Conservation (phyloP, 1,139 yeast species). For the Hyphopichia burtonii region DNA sequence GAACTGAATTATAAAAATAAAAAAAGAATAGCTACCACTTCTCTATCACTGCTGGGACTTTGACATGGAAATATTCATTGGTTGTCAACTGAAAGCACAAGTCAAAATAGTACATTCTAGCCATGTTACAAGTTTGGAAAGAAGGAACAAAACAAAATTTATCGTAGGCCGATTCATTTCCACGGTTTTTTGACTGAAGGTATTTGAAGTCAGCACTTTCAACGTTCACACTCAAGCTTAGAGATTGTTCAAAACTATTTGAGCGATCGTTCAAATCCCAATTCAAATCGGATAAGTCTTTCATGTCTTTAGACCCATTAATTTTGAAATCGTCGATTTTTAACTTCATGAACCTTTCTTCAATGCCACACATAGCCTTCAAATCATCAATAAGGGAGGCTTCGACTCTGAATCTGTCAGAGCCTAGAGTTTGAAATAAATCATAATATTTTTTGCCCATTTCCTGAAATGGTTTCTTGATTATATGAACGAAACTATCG, state of each 20-base stretch:
- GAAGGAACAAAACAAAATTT: conserved; percentile 23
- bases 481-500: conserved; percentile 25
- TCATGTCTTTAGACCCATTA: neutral
- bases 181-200: no score
- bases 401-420: conserved; percentile 28
- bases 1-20: no score
- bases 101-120: conserved; percentile 23
- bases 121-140: conserved; percentile 23
- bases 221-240: neutral
- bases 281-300: neutral
- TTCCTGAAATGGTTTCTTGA: conserved; percentile 21
- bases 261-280: neutral
- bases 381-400: conserved; percentile 29
- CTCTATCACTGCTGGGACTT: conserved; percentile 1
- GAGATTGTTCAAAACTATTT: neutral
- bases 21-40: neutral
- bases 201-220: neutral
- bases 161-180: neutral
- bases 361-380: conserved; percentile 24
- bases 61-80: conserved; percentile 1
- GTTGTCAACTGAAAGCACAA: conserved; percentile 11
- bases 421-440: conserved; percentile 21
- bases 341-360: conserved; percentile 29
- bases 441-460: conserved; percentile 19
- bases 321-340: conserved; percentile 14